A percentile compares a stretch with the other conserved stretches of the same genome.
Conservation (phyloP, 495 filamentous ascomycete species). For the Penicillium steckii region DNA sequence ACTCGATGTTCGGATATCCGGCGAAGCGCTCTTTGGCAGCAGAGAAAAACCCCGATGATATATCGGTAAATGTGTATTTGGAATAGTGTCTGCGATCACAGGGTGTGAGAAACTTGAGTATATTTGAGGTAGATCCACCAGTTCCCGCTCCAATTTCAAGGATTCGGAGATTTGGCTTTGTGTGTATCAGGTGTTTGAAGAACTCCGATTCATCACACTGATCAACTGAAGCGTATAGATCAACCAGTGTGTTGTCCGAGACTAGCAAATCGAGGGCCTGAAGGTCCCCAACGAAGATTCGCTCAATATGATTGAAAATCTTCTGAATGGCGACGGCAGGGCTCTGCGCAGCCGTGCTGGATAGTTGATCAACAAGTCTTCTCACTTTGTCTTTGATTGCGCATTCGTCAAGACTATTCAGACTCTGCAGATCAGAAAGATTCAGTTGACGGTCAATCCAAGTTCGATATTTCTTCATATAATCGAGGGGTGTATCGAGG, state of each 20-base stretch:
- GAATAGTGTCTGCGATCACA: slow-evolving; percentile 3
- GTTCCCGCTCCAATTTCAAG: slow-evolving; percentile 51
- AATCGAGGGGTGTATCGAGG: not conserved
- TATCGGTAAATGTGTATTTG: slow-evolving; percentile 39
- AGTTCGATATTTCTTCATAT: slow-evolving; percentile 8
- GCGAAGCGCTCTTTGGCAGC: not conserved
- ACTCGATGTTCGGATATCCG: slow-evolving; percentile 18
- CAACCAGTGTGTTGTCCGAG: slow-evolving; percentile 24
- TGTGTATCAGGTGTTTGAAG: slow-evolving; percentile 30
- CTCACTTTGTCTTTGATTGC: not conserved
- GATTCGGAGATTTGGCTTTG: slow-evolving; percentile 39
- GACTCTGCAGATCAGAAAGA: not conserved
- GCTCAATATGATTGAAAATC: slow-evolving; percentile 6
- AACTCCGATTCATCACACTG: slow-evolving; percentile 18
- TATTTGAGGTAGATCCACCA: slow-evolving; percentile 34
- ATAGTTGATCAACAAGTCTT: not conserved
- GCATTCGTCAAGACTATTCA: not conserved
- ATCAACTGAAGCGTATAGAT: slow-evolving; percentile 27
- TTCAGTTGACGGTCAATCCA: slow-evolving; percentile 7
- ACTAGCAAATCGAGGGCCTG: slow-evolving; percentile 29
- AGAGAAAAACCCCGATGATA: slow-evolving; percentile 49
- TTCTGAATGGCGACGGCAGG: slow-evolving; percentile 12
- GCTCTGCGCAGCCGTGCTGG: not conserved
- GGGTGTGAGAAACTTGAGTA: slow-evolving; percentile 23
- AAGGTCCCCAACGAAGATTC: slow-evolving; percentile 18